Base-by-base conservation (phyloP, 2,329 filamentous ascomycete species). In the Grosmannia clavigera region DNA sequence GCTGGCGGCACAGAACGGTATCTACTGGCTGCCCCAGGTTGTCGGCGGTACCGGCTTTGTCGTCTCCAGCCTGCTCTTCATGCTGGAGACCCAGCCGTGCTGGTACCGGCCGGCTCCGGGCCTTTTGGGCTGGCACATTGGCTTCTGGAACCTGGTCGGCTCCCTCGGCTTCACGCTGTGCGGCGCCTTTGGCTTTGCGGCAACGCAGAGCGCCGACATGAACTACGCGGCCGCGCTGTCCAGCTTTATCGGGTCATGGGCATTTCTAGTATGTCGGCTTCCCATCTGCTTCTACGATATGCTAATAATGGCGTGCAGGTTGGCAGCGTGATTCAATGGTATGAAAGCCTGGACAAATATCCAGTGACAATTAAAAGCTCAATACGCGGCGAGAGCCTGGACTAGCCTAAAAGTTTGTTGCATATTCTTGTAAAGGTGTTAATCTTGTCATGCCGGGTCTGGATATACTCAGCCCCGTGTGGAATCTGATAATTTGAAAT, bases 41-140 rank as follows among this genome's bases (percentile, higher is more conserved):
- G 70, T 87, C 2, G 84, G 85, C 4, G 84, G 84, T 1, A 67
- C 68, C 0, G 81, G 83, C 5, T 87, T 88, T 69, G 78, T 86
- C 61, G 66, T 84, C 29, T 85, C 75, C 7, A 74, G 78, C 27
- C 66, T 73, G 3, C 70, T 87, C 1, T 87, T 86, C 69, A 86
- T 86, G 78, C 66, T 87, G 9, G 85, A 88, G 69, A 85, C 83
- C 3, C 84, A 87, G 69, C 68, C 75, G 50, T 78, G 74, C 54
- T 88, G 85, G 84, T 87, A 81, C 65, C 71, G 74, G 14, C 84
- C 85, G 0, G 81, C 82, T 0, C 74, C 73, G 3, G 67, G 69
- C 3, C 73, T 82, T 0, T 73, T 88, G 1, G 84, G 84, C 3
- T 87, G 84, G 85, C 82, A 87, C 68, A 80, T 88, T 64, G 84